Percentiles rank a stretch among this genome's conserved stretches.
These are phyloP conservation scores for Cyberlindnera japonica DNA, from an alignment of 805 yeast genomes.

Conservation along the genomic window DNA sequence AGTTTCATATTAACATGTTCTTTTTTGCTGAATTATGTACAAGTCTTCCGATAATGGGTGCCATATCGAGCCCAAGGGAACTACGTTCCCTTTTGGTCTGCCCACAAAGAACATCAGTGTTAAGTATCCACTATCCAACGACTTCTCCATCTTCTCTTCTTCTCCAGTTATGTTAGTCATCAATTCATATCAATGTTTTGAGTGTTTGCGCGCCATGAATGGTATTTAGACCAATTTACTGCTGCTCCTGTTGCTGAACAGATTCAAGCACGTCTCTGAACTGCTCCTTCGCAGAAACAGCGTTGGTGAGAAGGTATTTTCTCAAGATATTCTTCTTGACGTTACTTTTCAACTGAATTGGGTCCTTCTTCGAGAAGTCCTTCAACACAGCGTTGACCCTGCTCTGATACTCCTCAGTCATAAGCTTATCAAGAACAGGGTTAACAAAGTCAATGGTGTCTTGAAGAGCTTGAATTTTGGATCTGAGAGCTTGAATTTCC, in stretches of 20 bases:
- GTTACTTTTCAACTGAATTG: constrained; percentile 41
- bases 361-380: constrained; percentile 35
- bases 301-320: constrained; percentile 48
- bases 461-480: constrained; percentile 26
- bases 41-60: no score
- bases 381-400: constrained; percentile 35
- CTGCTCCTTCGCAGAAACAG: constrained; percentile 22
- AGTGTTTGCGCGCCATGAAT: not conserved
- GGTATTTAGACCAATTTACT: not conserved
- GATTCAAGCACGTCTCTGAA: constrained; percentile 20
- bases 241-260: constrained; percentile 9
- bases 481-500: constrained; percentile 32
- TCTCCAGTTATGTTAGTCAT: constrained; percentile 2
- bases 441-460: constrained; percentile 35
- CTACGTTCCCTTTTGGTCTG: no score
- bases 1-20: not conserved
- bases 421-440: constrained; percentile 33
- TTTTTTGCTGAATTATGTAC: not conserved
- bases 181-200: constrained; percentile 9
- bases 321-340: constrained; percentile 70
- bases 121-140: no score
- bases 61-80: no score
- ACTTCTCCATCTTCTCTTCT: not conserved
- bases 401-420: constrained; percentile 34
- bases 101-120: no score